These are phyloP conservation scores for Trametes versicolor DNA, from an alignment of 1,284 basidiomycete species.

Conservation along the genomic window DNA sequence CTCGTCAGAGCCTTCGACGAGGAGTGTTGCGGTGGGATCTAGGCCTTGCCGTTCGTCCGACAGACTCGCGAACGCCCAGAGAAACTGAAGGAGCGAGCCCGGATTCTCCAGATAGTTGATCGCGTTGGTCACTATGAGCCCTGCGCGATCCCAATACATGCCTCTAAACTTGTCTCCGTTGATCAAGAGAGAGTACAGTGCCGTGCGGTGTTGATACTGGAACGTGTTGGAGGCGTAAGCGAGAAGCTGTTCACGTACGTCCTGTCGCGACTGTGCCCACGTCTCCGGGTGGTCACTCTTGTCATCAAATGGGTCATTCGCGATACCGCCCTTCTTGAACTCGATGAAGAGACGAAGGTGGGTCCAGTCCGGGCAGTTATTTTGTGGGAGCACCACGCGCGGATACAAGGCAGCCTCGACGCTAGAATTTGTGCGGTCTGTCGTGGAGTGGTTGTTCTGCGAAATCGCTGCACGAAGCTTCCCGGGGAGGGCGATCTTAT, in stretches of 20 bases:
- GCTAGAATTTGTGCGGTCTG: neutral
- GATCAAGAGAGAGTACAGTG: constrained; percentile 10
- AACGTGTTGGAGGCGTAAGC: constrained; percentile 10
- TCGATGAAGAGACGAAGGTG: constrained; percentile 8
- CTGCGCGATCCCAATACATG: constrained; percentile 22
- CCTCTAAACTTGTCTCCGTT: constrained; percentile 14
- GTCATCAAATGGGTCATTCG: constrained; percentile 18
- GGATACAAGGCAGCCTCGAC: constrained; percentile 4
- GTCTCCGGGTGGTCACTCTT: neutral
- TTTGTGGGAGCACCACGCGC: neutral
- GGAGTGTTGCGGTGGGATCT: constrained; percentile 20
- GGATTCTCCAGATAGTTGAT: constrained; percentile 24
- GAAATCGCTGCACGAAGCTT: neutral
- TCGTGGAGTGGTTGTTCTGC: neutral
- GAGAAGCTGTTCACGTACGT: constrained; percentile 3
- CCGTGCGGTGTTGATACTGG: constrained; percentile 10
- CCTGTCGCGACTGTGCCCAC: neutral
- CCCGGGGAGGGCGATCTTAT: neutral
- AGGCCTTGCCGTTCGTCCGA: constrained; percentile 19
- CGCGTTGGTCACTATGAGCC: neutral
- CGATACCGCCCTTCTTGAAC: constrained; percentile 11
- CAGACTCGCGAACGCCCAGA: constrained; percentile 24
- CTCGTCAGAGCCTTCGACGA: neutral
- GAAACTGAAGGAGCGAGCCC: constrained; percentile 19
- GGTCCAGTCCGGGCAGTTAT: neutral